Base-by-base conservation (phyloP, 768 basidiomycete species). In the Russula sp. region DNA sequence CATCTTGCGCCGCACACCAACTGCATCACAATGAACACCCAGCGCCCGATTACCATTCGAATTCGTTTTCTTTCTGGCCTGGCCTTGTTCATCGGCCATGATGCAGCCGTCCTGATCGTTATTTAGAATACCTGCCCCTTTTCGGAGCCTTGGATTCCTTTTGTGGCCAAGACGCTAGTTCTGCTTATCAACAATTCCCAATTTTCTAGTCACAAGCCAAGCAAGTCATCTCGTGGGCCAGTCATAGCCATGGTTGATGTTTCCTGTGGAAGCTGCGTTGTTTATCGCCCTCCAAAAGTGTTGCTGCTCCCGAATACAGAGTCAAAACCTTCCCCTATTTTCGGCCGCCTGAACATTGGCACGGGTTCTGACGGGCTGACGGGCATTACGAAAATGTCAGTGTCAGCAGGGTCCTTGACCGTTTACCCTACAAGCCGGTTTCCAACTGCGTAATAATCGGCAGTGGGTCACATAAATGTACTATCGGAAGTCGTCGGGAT, bases 291-390 rank as follows among this genome's bases (percentile, higher is more conserved):
- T 58, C 42, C 54, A 35, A 51, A 61, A 50, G 25, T 20, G 48
- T 45, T 56, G 48, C 60, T 56, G 48, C 60, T 49, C 56, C 56
- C 50, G 45, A 54, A 18, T 54, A 20, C 6, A 1, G 57, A 55
- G 45, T 59, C 62, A 62, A 62, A 45, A 39, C 45, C n/a, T 39
- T 55, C 39, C 43, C 46, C 57, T 48, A 54, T 54, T 59, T 55
- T 39, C 41, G 34, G 35, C 45, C 51, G 48, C 42, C 50, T 20
- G 22, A 52, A 35, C 51, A 43, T 18, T 53, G 38, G 43, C 36
- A 58, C 53, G 32, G 13, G 25, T 34, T n/a, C 14, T 54, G 51
- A 53, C 46, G 38, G 57, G 46, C 14, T 54, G 51, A 53, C 46
- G 38, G 57, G 46, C 39, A 53, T 59, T 55, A 59, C 52, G 51